Evolutionary conservation across 1,284 basidiomycete genomes (phyloP), one percentile per base, ranked within the genome.

Genomic region (Vanrija humicola): DNA sequence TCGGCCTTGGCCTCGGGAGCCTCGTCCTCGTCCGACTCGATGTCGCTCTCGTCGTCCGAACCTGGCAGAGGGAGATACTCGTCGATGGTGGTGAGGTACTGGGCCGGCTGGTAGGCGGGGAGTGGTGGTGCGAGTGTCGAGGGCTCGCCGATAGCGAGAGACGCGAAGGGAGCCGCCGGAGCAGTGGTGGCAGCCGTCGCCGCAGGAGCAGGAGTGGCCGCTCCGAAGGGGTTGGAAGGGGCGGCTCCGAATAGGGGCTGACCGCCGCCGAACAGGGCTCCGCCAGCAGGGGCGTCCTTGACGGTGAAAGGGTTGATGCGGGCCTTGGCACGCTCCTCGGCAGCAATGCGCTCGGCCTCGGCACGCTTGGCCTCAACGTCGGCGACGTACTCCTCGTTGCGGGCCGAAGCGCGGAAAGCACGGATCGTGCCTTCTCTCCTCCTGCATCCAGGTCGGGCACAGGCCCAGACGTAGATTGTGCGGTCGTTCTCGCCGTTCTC

Each of bases 401-500:
- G 57, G 16, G 64, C 64, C 8, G 73, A 75, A 1, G 75, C 75
- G 46, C 75, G 57, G 58, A 68, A 77, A 4, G 75, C 77, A 52
- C 75, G 63, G 12, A 78, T 60, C 51, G 71, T 72, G 49, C 74
- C 75, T 39, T 74, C 68, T 21, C 64, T 55, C 38, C 73, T 59
- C 56, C 74, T 71, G 61, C 77, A 78, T 1, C 55, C 55, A 0
- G 61, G 56, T n/a, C 63, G 61, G 2, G 70, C 60, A 56, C 77
- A 77, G 6, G 64, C 77, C 53, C 67, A 77, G 5, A 77, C 68
- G 52, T 77, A 77, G 18, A 77, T 50, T 14, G 75, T 76, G 29
- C 76, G 63, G 55, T 77, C 76, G 58, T 77, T 77, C 61, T 75
- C 75, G 28, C 73, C 75, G 25, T 65, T 68, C 40, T 76, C 76